Conservation (phyloP, 2,329 filamentous ascomycete species). For the Pyrenochaeta sp. region DNA sequence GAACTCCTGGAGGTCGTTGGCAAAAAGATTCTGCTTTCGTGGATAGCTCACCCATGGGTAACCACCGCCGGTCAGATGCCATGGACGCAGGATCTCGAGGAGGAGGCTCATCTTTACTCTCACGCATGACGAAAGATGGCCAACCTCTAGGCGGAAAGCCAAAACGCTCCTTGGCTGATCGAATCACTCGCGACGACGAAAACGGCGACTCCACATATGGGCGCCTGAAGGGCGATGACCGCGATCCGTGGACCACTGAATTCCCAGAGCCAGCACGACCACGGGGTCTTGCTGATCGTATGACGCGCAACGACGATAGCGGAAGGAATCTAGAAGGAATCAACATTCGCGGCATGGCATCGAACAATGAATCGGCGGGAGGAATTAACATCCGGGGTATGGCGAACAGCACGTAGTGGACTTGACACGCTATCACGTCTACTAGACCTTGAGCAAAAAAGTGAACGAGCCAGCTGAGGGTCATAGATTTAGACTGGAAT, state of each 20-base stretch:
- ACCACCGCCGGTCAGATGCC: slow-evolving; percentile 55
- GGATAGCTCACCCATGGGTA: slow-evolving; percentile 50
- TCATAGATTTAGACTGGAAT: no score
- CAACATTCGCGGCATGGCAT: slow-evolving; percentile 47
- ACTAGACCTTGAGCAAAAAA: neutral
- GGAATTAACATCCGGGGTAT: slow-evolving; percentile 34
- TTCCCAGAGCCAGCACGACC: slow-evolving; percentile 32
- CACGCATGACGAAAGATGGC: slow-evolving; percentile 46
- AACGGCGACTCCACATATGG: slow-evolving; percentile 32
- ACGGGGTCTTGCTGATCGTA: slow-evolving; percentile 31
- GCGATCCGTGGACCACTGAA: slow-evolving; percentile 31
- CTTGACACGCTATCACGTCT: neutral
- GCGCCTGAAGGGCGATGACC: slow-evolving; percentile 41
- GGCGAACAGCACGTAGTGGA: slow-evolving; percentile 37
- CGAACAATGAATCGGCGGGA: slow-evolving; percentile 31
- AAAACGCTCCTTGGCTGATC: slow-evolving; percentile 36
- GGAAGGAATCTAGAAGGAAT: slow-evolving; percentile 33
- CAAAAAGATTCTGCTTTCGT: slow-evolving; percentile 33
- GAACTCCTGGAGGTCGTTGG: slow-evolving; percentile 28
- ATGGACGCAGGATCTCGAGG: slow-evolving; percentile 44
- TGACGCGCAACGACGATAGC: slow-evolving; percentile 27
- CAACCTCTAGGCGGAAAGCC: slow-evolving; percentile 28
- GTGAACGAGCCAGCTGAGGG: no score
- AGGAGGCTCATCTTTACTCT: slow-evolving; percentile 35
- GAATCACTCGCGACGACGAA: slow-evolving; percentile 42